Evolutionary conservation across 1,284 basidiomycete species (phyloP), one percentile per base, ranked within the genome.

Genomic region (Singerocomus rubriflavus): DNA sequence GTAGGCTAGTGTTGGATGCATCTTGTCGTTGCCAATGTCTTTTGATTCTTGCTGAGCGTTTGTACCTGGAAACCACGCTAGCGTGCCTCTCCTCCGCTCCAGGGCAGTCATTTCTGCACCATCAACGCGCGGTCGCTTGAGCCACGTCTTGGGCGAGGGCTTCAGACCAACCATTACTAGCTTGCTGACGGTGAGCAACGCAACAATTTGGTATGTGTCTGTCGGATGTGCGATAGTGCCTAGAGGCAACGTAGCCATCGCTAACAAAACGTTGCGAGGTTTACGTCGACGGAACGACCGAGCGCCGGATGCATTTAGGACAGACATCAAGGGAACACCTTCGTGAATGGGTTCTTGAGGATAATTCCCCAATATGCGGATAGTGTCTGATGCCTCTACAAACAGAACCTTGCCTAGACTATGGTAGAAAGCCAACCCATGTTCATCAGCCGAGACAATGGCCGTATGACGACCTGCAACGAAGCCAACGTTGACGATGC

Each of bases 381-480:
- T 80, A 11, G 93, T 93, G 66, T 99, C 97, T 37, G 91, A 88
- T 9, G 94, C 95, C 48, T 97, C 93, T 13, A 99, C 89, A 55
- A 98, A 98, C 16, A 99, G 78, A 7, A 99, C 88, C 63, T 93
- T 95, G 16, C 97, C 95, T 3, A 99, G 75, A 47, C 89, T 92
- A 69, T 98, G 96, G 68, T 93, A 98, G 71, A 99, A 99, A 0
- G 93, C 90, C 5, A 98, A 77, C 0, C 97, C 97, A 54, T 82
- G 75, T 53, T 95, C 91, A 66, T 99, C 97, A 1, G 93, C 91
- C 10, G 88, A 90, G 33, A 98, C 84, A 45, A 99, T 82, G 3
- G 93, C 94, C 1, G 97, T 99, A 64, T 98, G 96, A 34, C 96
- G 80, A 14, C 86, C 85, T 7, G 93, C 93, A n/a, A 99, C 83